phyloP scores from a whole-genome alignment of 2,329 filamentous ascomycete species.

The Alternaria atra region DNA sequence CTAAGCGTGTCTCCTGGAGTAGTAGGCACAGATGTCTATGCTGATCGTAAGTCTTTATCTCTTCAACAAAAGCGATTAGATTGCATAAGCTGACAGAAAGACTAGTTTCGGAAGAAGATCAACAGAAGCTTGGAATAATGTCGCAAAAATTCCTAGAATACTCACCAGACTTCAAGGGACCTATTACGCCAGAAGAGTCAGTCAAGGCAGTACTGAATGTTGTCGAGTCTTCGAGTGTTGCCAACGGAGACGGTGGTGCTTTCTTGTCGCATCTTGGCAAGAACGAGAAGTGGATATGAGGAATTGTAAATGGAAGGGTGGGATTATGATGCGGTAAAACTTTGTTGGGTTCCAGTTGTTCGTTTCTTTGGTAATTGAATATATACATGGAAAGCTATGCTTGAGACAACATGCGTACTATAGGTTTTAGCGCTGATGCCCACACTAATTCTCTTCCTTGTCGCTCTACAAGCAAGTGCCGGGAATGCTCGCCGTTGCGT shows the following conservation, averaged over 20 bases:
- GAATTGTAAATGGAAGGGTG: not conserved
- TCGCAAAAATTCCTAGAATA: constrained; percentile 12
- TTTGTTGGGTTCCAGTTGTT: not conserved
- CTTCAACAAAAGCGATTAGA: not conserved
- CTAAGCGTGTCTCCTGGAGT: constrained; percentile 31
- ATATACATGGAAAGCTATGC: not conserved
- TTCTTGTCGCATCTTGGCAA: constrained; percentile 29
- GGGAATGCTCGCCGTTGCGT: constrained; percentile 40
- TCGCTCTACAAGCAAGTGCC: constrained; percentile 40
- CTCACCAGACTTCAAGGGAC: constrained; percentile 26
- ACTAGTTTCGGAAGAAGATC: constrained; percentile 12
- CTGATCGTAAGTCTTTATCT: constrained; percentile 12
- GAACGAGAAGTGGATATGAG: constrained; percentile 22
- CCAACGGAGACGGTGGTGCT: constrained; percentile 21
- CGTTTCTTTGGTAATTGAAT: not conserved
- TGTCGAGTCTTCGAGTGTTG: constrained; percentile 23
- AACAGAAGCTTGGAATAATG: not conserved
- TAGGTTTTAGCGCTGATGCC: not conserved
- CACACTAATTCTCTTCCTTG: not conserved
- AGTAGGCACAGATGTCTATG: constrained; percentile 27
- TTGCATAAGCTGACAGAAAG: not conserved
- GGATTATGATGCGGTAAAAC: not conserved
- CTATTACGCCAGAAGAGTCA: constrained; percentile 15
- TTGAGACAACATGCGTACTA: not conserved
- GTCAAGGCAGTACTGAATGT: constrained; percentile 18